A percentile compares a stretch with the other conserved stretches of the same genome.
Conservation (phyloP, 768 basidiomycete genomes). For the Boletus coccyginus region DNA sequence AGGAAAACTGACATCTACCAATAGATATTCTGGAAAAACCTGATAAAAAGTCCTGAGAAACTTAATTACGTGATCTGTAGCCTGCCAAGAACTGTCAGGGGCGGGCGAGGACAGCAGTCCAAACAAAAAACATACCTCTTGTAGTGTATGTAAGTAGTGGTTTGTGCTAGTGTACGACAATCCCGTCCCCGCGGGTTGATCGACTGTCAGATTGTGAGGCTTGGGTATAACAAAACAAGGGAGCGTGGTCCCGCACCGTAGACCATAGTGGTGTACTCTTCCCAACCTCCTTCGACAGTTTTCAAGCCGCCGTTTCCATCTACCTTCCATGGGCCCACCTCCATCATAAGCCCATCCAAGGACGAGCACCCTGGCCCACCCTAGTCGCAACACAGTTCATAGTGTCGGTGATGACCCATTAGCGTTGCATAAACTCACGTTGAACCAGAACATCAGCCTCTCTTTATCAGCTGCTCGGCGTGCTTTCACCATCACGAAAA, state of each 20-base stretch:
- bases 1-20: constrained; percentile 67
- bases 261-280: constrained; percentile 93
- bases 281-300: constrained; percentile 87
- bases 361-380: constrained; percentile 97
- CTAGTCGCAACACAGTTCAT: constrained; percentile 36
- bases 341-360: constrained; percentile 98
- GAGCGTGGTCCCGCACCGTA: constrained; percentile 61
- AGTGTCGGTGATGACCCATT: background rate
- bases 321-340: constrained; percentile 89
- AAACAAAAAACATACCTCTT: constrained; percentile 46
- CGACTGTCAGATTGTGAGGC: constrained; percentile 54
- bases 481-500: constrained; percentile 88
- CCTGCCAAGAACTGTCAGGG: constrained; percentile 41
- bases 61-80: constrained; percentile 71
- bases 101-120: constrained; percentile 29
- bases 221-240: background rate
- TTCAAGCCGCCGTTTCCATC: constrained; percentile 71
- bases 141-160: constrained; percentile 75
- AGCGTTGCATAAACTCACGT: constrained; percentile 48
- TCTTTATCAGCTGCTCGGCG: constrained; percentile 86
- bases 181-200: constrained; percentile 97
- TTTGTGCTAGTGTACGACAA: constrained; percentile 88
- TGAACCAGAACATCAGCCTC: constrained; percentile 94
- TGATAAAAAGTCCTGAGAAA: constrained; percentile 87
- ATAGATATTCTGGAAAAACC: constrained; percentile 85